A percentile compares a stretch with the other conserved stretches of the same genome.
These are phyloP conservation scores for Hanseniaspora gamundiae DNA, from an alignment of 1,139 yeast genomes.

Conservation along the genomic window DNA sequence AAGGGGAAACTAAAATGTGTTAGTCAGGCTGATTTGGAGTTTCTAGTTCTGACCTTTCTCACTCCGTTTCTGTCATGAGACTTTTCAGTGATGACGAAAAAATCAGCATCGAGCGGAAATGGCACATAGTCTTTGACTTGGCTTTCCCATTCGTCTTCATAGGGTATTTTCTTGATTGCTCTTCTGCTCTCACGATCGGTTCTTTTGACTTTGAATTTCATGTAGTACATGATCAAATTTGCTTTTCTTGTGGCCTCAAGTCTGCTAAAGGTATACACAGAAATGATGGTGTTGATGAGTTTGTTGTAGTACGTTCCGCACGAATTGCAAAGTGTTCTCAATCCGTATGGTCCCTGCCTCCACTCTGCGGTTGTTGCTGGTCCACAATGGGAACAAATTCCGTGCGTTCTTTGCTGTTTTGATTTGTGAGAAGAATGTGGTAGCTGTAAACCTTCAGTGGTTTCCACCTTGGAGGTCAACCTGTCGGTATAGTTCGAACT, in stretches of 20 bases:
- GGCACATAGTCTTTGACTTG: neutral
- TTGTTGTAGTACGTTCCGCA: slow-evolving; percentile 73
- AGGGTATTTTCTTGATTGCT: neutral
- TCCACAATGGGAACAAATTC: slow-evolving; percentile 44
- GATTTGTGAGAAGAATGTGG: neutral
- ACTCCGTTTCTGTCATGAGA: neutral
- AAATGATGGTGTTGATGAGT: slow-evolving; percentile 33
- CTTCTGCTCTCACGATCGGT: neutral
- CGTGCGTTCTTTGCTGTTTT: slow-evolving; percentile 3
- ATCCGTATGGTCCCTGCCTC: slow-evolving; percentile 74
- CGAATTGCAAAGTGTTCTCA: slow-evolving; percentile 65
- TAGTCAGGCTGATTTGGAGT: neutral
- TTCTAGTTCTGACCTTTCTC: slow-evolving; percentile 1
- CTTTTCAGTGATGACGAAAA: neutral
- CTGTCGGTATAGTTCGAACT: too few relatives aligned
- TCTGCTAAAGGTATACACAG: neutral
- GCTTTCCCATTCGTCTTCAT: neutral
- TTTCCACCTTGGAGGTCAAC: too few relatives aligned
- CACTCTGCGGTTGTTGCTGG: slow-evolving; percentile 73
- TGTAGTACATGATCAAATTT: slow-evolving; percentile 32
- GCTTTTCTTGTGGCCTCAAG: neutral
- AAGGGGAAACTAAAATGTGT: too few relatives aligned
- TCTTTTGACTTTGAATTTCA: slow-evolving; percentile 12
- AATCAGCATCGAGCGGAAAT: neutral
- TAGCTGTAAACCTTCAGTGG: neutral